Base-by-base conservation (phyloP, 257 asterid genomes). In the Solanum peruvianum region DNA sequence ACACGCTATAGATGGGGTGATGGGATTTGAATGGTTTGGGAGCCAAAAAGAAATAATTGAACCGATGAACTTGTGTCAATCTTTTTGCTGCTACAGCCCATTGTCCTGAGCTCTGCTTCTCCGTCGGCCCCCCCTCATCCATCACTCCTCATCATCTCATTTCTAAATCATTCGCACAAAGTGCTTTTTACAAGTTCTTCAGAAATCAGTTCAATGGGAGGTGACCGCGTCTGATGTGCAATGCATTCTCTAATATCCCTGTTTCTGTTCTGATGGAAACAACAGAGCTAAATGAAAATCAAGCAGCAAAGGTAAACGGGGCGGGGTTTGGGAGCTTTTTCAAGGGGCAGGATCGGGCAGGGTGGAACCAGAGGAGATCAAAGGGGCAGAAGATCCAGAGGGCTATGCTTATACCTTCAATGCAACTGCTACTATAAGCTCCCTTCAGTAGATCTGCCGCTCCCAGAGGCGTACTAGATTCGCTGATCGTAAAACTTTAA, bases 211-310 rank as follows among this genome's bases (percentile, higher is more conserved):
- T 49, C 69, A 31, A 49, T 31, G 45, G 37, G 69, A 81, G 85
- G 69, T 81, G 69, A 49, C 69, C 3, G 31, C 45, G 31, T 3
- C 85, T 18, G 85, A 49, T 7, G 20, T 29, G 85, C 85, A 81
- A 78, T 49, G 69, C 85, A 45, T 27, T 4, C 25, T 45, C 16
- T 45, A 27, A 15, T 27, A 29, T 80, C 31, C 85, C 62, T 81
- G 85, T 49, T 81, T 81, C 69, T 81, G 85, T 49, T 81, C 85
- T 81, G 85, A 81, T 49, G 85, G 85, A 81, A 81, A 81, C 84
- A 81, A 81, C 85, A 81, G 85, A 81, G 31, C 44, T 49, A 29
- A 81, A 81, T 81, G 85, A 81, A 81, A 81, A 81, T 81, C 69
- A 81, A 81, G 85, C 69, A 81, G 85, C 69, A 81, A 80, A 80